Percentiles rank a stretch among this genome's conserved stretches.
Conservation (phyloP, 2,329 filamentous ascomycete species). For the Colletotrichum eremochloae region DNA sequence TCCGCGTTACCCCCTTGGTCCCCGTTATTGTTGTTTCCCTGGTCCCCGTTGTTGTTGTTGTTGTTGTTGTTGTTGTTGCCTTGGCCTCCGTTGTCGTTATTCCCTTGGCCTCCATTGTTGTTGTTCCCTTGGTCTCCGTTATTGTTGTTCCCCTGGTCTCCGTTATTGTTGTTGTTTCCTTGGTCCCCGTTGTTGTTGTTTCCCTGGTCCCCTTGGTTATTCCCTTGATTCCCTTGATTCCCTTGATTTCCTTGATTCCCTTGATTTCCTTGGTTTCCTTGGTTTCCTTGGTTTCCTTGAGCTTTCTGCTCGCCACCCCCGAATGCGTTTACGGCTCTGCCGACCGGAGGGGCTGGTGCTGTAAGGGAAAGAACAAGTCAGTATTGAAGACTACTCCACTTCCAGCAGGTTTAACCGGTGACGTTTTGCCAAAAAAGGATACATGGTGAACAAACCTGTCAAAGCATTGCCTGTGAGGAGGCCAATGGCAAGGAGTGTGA, state of each 20-base stretch:
- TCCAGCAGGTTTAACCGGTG: neutral
- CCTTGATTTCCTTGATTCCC: neutral
- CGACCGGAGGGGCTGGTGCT: slow-evolving; percentile 25
- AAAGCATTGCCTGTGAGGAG: slow-evolving; percentile 38
- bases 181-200: neutral
- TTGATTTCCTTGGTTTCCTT: neutral
- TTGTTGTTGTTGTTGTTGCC: neutral
- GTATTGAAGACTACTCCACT: neutral
- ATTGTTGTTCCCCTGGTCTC: neutral
- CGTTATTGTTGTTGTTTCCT: neutral
- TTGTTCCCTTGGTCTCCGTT: neutral
- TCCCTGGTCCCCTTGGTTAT: neutral
- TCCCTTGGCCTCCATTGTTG: neutral
- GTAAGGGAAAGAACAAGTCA: neutral
- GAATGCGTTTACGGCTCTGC: neutral
- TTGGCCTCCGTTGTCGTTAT: neutral
- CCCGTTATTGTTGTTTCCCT: neutral
- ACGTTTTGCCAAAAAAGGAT: neutral
- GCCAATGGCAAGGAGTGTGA: slow-evolving; percentile 22
- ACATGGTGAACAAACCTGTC: slow-evolving; percentile 4
- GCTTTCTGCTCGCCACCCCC: neutral
- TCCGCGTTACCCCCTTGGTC: slow-evolving; percentile 3
- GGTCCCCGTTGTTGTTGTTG: neutral
- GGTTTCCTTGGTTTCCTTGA: neutral
- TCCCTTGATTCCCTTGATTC: neutral